A percentile compares a stretch with the other conserved stretches of the same genome.
These are phyloP conservation scores for Heteromeles arbutifolia DNA, from an alignment of 306 rosid species.

Conservation along the genomic window DNA sequence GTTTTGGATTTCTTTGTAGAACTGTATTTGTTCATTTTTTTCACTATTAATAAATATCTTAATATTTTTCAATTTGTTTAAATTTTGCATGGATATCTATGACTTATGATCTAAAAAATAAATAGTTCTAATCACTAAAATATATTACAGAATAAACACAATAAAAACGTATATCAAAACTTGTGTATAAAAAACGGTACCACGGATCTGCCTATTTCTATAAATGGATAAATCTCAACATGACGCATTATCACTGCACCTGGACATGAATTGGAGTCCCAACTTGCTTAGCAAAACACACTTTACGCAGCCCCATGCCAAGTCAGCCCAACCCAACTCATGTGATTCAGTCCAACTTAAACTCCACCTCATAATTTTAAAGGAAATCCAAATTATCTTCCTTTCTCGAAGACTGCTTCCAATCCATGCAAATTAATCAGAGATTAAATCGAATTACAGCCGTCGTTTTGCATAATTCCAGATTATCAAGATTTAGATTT, in stretches of 20 bases:
- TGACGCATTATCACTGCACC: neutral
- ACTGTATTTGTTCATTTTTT: too few species aligned
- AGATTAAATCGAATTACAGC: neutral
- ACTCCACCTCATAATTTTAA: neutral
- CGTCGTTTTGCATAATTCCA: neutral
- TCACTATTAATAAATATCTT: too few species aligned
- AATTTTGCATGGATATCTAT: too few species aligned
- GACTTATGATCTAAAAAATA: too few species aligned
- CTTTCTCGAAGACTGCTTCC: neutral
- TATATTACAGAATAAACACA: too few species aligned
- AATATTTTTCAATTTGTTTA: too few species aligned
- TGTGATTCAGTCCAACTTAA: too few species aligned
- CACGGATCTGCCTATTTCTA: too few species aligned
- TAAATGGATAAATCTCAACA: neutral
- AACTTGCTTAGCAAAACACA: neutral
- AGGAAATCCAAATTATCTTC: neutral
- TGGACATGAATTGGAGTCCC: too few species aligned
- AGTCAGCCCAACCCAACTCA: neutral
- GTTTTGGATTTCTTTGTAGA: too few species aligned
- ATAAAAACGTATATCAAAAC: too few species aligned
- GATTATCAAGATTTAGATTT: neutral
- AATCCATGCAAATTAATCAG: neutral
- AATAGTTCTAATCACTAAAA: fast-evolving
- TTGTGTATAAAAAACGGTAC: too few species aligned
- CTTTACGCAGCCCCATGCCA: neutral